Evolutionary conservation across 1,284 basidiomycete genomes (phyloP), one percentile per base, ranked within the genome.

Genomic region (Ustilago xerochloae): DNA sequence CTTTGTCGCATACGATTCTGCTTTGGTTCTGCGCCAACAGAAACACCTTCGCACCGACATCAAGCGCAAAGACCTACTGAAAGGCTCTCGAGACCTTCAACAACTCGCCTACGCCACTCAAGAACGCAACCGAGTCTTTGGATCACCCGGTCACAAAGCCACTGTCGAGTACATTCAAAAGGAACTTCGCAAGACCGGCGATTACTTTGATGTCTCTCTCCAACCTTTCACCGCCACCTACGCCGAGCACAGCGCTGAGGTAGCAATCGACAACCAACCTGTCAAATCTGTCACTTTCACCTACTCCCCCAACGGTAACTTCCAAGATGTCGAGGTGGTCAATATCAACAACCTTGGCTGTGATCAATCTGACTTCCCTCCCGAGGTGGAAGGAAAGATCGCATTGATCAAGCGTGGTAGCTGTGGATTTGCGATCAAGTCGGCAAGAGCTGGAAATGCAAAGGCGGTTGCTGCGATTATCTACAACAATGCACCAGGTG

Each of bases 211-310:
- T 46, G 68, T 71, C 49, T 62, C 48, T 46, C 58, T 65, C 22
- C 68, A 71, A 43, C 62, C 62, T 8, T 65, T 71, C 41, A 65
- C 68, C 32, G 68, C 57, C 32, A 71, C 68, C n/a, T 71, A 65
- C 18, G 54, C 62, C 15, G 54, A 71, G 32, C 46, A 58, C 50
- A 47, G 33, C 1, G 54, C 68, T 22, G 53, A 65, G 20, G 58
- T 71, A 16, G 50, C 54, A 12, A 63, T 71, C 51, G 62, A 65
- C 55, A 54, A 61, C 33, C 29, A 56, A 24, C 41, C 47, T 2
- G 52, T 47, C 49, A 45, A 69, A 22, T 43, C 56, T 20, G 32
- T 33, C 26, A 58, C 59, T 18, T 66, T 71, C 43, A 63, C 59
- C 35, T 66, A 71, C 52, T 64, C 63, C 36, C 63, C 68, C 47